Evolutionary conservation across 2,329 filamentous ascomycete genomes (phyloP).

Genomic region (Cadophora luteo-olivacea): DNA sequence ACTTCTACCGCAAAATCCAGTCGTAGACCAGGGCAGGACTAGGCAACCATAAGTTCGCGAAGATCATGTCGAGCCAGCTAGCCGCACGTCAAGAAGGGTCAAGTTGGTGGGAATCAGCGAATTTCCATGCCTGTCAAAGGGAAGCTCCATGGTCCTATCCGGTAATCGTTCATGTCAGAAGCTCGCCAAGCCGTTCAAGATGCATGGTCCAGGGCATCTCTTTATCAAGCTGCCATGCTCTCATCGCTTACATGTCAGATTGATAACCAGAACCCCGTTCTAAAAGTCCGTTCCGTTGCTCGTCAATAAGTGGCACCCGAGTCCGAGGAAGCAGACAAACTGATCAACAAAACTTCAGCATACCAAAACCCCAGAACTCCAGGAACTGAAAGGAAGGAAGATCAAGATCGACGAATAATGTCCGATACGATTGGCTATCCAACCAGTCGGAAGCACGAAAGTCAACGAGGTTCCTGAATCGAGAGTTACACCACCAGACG

Average conservation of each 20-base stretch:
- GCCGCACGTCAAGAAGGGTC: neutral
- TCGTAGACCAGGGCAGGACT: neutral
- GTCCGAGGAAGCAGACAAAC: neutral
- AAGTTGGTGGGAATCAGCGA: neutral
- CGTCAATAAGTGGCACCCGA: neutral
- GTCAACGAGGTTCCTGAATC: neutral
- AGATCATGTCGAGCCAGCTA: neutral
- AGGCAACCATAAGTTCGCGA: neutral
- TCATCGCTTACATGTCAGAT: neutral
- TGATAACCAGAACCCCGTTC: neutral
- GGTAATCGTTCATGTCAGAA: neutral
- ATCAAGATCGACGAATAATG: slow-evolving; percentile 11
- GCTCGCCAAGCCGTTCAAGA: neutral
- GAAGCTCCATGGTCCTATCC: slow-evolving; percentile 6
- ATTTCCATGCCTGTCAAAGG: slow-evolving; percentile 7
- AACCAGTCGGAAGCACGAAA: slow-evolving; percentile 11
- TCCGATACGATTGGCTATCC: neutral
- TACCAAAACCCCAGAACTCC: neutral
- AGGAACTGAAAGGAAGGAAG: neutral
- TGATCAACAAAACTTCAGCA: neutral
- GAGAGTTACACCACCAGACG: neutral
- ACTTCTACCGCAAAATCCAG: neutral
- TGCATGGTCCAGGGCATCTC: neutral
- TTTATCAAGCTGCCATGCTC: too few relatives aligned
- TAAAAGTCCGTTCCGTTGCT: neutral